phyloP scores from a whole-genome alignment of 805 yeast genomes.

The Yarrowia sp. region DNA sequence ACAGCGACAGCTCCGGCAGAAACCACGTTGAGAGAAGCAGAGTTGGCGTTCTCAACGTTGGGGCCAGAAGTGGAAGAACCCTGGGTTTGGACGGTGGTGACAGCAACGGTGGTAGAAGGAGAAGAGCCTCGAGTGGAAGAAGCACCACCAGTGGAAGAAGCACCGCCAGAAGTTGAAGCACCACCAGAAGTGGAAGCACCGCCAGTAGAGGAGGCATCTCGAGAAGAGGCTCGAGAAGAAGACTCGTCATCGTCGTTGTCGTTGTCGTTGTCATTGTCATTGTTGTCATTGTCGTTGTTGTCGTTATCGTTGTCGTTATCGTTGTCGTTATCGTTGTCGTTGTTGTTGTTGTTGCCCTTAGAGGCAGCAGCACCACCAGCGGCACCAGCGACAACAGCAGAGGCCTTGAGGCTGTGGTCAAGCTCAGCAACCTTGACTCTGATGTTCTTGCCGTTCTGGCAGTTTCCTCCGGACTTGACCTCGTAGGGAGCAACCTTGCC shows the following conservation, averaged over 20 bases:
- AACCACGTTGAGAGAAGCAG: not conserved
- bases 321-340: no score
- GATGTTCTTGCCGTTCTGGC: not conserved
- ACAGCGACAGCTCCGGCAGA: not conserved
- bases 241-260: no score
- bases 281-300: no score
- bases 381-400: not conserved
- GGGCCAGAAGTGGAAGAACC: no score
- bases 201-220: not conserved
- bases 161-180: not conserved
- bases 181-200: not conserved
- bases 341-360: not conserved
- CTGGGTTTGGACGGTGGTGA: no score
- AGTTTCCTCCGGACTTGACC: slow-evolving; percentile 12
- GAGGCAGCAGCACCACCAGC: not conserved
- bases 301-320: no score
- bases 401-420: no score
- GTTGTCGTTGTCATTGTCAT: no score
- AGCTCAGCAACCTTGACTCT: not conserved
- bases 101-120: not conserved
- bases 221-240: not conserved
- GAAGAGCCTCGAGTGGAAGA: no score
- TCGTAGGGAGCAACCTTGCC: slow-evolving; percentile 10
- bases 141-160: not conserved
- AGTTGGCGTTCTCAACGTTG: not conserved